phyloP scores from a whole-genome alignment of 768 basidiomycete genomes.

The Phlegmacium glaucopus region DNA sequence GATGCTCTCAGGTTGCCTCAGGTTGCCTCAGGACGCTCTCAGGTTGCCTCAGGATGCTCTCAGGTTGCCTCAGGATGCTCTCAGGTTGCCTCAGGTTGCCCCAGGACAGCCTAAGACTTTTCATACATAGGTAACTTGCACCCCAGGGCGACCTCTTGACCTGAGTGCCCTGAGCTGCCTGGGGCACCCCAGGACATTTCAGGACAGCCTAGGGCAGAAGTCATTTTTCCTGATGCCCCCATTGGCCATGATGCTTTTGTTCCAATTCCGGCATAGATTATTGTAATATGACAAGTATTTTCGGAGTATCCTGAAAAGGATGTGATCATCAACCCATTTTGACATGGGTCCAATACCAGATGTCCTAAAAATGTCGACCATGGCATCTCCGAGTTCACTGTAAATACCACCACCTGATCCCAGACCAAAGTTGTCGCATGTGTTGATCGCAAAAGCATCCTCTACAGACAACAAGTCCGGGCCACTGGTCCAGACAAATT shows the following conservation, averaged over 20 bases:
- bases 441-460: conserved; percentile 25
- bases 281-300: conserved; percentile 23
- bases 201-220: too few relatives aligned
- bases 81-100: too few relatives aligned
- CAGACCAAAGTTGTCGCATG: conserved; percentile 18
- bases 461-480: conserved; percentile 26
- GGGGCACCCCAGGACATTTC: too few relatives aligned
- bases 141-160: too few relatives aligned
- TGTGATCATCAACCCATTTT: conserved; percentile 26
- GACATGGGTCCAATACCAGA: conserved; percentile 20
- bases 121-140: too few relatives aligned
- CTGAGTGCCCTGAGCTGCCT: too few relatives aligned
- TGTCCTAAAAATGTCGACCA: conserved; percentile 17
- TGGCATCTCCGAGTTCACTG: not conserved
- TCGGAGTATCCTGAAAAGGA: conserved; percentile 16
- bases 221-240: too few relatives aligned
- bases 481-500: conserved; percentile 32
- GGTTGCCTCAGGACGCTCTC: too few relatives aligned
- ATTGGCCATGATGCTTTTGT: not conserved
- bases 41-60: too few relatives aligned
- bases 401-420: conserved; percentile 4
- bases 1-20: too few relatives aligned
- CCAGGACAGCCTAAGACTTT: too few relatives aligned
- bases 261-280: not conserved
- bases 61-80: too few relatives aligned